These are phyloP conservation scores for Calonectria montana DNA, from an alignment of 2,329 filamentous ascomycete species.

Conservation along the genomic window DNA sequence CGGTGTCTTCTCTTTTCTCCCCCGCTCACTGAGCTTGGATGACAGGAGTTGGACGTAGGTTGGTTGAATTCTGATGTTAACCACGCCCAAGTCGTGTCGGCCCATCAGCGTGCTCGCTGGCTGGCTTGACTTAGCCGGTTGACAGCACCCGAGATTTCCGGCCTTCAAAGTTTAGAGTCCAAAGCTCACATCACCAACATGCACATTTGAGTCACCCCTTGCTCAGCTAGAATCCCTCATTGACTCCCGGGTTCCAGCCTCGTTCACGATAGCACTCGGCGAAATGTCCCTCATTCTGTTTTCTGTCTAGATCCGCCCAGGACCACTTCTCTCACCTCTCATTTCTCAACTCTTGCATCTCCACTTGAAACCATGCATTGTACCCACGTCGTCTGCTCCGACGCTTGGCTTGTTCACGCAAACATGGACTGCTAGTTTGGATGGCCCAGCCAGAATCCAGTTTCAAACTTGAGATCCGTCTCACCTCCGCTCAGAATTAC, in stretches of 20 bases:
- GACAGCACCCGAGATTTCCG: neutral
- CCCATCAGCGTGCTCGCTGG: neutral
- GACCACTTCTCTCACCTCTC: slow-evolving; percentile 8
- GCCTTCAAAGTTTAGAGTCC: neutral
- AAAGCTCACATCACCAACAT: neutral
- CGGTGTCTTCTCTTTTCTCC: slow-evolving; percentile 12
- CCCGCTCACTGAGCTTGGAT: neutral
- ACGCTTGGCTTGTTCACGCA: neutral
- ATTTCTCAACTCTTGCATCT: neutral
- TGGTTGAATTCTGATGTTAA: neutral
- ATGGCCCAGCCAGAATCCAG: neutral
- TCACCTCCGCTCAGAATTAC: neutral
- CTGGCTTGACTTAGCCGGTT: neutral
- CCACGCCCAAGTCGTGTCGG: neutral
- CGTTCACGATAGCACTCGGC: neutral
- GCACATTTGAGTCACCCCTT: neutral
- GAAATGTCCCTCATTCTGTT: slow-evolving; percentile 7
- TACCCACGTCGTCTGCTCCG: neutral
- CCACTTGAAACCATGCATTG: slow-evolving; percentile 7
- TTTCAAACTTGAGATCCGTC: neutral
- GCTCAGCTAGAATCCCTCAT: neutral
- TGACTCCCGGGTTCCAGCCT: neutral
- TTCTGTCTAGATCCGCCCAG: neutral
- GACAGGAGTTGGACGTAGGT: neutral
- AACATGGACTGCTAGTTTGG: neutral